Evolutionary conservation across 768 basidiomycete species (phyloP).

Genomic region (Cubamyces sp.): DNA sequence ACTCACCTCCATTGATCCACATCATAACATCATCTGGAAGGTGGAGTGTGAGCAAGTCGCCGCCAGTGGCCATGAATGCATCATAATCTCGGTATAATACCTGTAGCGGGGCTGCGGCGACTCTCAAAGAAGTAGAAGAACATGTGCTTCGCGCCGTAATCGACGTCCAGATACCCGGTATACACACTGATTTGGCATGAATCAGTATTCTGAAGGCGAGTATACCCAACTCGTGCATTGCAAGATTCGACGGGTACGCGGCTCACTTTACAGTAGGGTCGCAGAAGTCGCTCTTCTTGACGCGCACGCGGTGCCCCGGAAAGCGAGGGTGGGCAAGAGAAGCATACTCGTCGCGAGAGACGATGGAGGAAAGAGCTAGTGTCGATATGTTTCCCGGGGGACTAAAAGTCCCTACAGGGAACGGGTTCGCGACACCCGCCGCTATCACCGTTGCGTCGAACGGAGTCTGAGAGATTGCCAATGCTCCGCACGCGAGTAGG

Average conservation of each 20-base stretch:
- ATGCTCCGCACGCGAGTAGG: background rate
- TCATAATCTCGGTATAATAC: conserved; percentile 26
- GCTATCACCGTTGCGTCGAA: background rate
- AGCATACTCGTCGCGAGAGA: conserved; percentile 29
- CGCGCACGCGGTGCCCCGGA: conserved; percentile 55
- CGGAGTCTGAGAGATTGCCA: conserved; percentile 6
- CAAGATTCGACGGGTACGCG: too few species aligned
- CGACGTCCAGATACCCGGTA: conserved; percentile 51
- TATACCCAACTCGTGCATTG: too few species aligned
- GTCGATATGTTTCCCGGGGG: conserved; percentile 12
- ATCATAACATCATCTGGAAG: conserved; percentile 63
- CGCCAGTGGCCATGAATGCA: too few species aligned
- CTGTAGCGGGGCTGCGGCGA: conserved; percentile 46
- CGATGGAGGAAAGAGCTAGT: conserved; percentile 33
- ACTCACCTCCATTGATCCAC: conserved; percentile 68
- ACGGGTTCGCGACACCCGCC: background rate
- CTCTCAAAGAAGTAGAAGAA: conserved; percentile 69
- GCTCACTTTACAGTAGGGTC: conserved; percentile 65
- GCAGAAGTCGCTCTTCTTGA: conserved; percentile 66
- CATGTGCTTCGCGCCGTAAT: conserved; percentile 53
- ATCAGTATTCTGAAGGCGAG: too few species aligned
- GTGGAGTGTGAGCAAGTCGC: background rate
- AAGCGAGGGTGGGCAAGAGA: conserved; percentile 48
- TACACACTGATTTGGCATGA: conserved; percentile 38
- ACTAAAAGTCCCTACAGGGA: conserved; percentile 2